A percentile compares a stretch with the other conserved stretches of the same genome.
Conservation (phyloP, 83 land plant species). For the Larix sibirica region DNA sequence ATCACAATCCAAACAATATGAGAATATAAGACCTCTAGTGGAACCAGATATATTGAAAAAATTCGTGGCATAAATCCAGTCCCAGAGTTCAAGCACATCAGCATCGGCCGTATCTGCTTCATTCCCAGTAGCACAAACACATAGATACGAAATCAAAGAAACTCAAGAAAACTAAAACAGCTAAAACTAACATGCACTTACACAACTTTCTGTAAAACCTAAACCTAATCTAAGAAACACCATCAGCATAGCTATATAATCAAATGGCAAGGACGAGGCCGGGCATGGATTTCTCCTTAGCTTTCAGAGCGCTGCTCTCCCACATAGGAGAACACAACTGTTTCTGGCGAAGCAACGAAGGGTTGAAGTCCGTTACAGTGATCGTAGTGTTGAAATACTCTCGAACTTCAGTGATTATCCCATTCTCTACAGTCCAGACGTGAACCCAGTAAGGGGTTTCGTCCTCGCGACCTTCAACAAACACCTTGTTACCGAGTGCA, state of each 20-base stretch:
- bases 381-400: constrained; percentile 77
- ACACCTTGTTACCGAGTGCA: constrained; percentile 34
- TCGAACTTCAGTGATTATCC: constrained; percentile 60
- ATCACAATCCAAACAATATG: no score
- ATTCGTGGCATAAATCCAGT: no score
- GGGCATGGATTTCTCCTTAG: constrained; percentile 16
- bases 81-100: no score
- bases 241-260: not conserved
- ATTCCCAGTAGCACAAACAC: no score
- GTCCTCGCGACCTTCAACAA: constrained; percentile 48
- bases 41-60: no score
- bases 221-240: no score
- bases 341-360: not conserved
- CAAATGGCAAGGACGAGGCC: constrained; percentile 25
- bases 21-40: no score
- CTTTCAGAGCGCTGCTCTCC: constrained; percentile 15
- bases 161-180: no score
- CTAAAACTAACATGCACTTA: no score
- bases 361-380: constrained; percentile 27
- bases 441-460: constrained; percentile 58
- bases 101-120: no score
- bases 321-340: constrained; percentile 5
- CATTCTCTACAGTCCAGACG: constrained; percentile 72
- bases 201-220: no score
- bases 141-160: no score